Evolutionary conservation across 371 early-diverging fungal genomes (phyloP), one percentile per base, ranked within the genome.

Genomic region (Homolaphlyctis polyrhiza): DNA sequence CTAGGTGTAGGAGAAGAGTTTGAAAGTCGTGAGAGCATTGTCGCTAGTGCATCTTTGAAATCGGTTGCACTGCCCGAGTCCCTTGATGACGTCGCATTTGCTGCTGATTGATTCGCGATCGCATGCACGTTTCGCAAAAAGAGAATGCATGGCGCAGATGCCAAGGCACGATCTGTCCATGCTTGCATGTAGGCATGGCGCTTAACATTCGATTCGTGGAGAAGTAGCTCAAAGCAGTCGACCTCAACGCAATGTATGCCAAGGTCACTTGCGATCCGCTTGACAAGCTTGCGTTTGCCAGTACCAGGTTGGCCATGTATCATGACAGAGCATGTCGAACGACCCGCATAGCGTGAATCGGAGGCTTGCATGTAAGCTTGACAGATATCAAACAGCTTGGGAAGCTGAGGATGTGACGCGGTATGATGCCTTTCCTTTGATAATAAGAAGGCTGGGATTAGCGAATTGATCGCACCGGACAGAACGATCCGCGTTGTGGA

Each of bases 301-400:
- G 85, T 86, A n/a, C 96, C 96, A 2, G 88, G 77, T 16, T 89
- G 82, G 14, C 96, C 95, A 60, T 89, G 87, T 21, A 94, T 65
- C 43, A 95, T 66, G 0, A 89, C 82, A 1, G 89, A 86, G 62
- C 92, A 91, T 18, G 92, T n/a, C 71, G 28, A 87, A 87, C 0
- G n/a, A n/a, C n/a, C n/a, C n/a, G 92, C 86, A 1, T 85, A 80
- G 0, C 89, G 71, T 13, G 71, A 47, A 23, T 66, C 62, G 18
- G 13, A 23, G 18, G 66, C 14, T 6, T 35, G 30, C n/a, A 21
- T 16, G 47, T 62, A 63, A 25, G 63, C 34, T 23, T 35, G 21
- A 48, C 36, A 45, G 29, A 49, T 62, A 30, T 62, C 62, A 4
- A 34, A 5, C 13, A 35, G 57, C 11, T 60, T 54, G 18, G 57